These are phyloP conservation scores for Zizania latifolia DNA, from an alignment of 176 grass and related monocot genomes.

Conservation along the genomic window DNA sequence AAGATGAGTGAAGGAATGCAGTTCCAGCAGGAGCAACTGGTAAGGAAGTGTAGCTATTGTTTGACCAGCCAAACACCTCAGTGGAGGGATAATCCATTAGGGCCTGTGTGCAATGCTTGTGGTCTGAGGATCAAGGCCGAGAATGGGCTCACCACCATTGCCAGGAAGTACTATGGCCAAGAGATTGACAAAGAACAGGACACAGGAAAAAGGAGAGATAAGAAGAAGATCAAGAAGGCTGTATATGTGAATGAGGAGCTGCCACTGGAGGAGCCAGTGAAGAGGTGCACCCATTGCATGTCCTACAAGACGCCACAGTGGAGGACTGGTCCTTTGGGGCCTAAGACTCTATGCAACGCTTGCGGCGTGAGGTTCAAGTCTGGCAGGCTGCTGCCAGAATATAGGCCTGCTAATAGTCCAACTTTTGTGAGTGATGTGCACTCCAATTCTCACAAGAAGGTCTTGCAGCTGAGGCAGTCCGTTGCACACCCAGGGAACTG, in stretches of 20 bases:
- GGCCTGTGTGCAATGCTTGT: constrained; percentile 66
- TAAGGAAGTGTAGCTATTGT: constrained; percentile 74
- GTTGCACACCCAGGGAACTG: constrained; percentile 26
- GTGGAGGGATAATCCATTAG: constrained; percentile 61
- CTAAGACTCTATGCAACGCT: constrained; percentile 79
- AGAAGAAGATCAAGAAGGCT: constrained; percentile 24
- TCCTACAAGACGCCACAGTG: constrained; percentile 80
- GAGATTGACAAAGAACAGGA: constrained; percentile 27
- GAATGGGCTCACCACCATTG: constrained; percentile 15
- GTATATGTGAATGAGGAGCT: constrained; percentile 16
- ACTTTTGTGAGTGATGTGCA: constrained; percentile 80
- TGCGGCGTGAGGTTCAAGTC: constrained; percentile 79
- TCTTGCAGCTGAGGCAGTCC: constrained; percentile 78
- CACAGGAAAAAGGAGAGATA: constrained; percentile 11
- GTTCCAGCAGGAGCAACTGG: constrained; percentile 27
- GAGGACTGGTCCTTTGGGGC: constrained; percentile 62
- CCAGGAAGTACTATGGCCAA: constrained; percentile 23
- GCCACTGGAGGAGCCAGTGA: constrained; percentile 12
- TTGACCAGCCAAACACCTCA: constrained; percentile 57
- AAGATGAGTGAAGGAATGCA: neutral
- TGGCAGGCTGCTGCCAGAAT: constrained; percentile 83
- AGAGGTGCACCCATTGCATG: constrained; percentile 73
- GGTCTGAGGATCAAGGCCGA: constrained; percentile 66
- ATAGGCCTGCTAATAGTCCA: constrained; percentile 88
- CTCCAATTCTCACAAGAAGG: constrained; percentile 98